These are phyloP conservation scores for Globisporangium acanthophoron DNA, from an alignment of 352 stramenopile genomes.

Conservation along the genomic window DNA sequence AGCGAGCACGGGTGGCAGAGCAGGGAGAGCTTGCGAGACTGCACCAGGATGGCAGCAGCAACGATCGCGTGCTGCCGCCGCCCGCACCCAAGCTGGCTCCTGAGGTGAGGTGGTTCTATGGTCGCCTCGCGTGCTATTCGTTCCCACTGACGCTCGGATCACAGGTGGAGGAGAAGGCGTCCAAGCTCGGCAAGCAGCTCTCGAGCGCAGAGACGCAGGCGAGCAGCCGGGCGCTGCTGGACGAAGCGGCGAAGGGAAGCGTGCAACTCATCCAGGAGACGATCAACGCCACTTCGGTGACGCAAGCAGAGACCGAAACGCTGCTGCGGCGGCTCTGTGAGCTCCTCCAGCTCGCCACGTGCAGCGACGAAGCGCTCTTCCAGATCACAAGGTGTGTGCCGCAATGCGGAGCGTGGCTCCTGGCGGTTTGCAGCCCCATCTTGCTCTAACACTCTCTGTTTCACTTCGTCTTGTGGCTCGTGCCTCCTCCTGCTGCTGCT, in stretches of 20 bases:
- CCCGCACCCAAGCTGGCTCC: not conserved
- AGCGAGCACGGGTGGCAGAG: not conserved
- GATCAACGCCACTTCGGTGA: constrained; percentile 57
- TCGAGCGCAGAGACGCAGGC: constrained; percentile 20
- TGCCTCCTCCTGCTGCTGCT: not conserved
- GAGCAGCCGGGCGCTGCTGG: constrained; percentile 22
- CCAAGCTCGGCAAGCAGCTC: constrained; percentile 39
- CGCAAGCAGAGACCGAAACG: constrained; percentile 43
- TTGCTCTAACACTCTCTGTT: not conserved
- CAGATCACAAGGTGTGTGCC: constrained; percentile 40
- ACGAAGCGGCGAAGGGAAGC: constrained; percentile 18
- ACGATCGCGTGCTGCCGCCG: not conserved
- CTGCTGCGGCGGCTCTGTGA: constrained; percentile 43
- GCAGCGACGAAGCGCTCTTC: constrained; percentile 57
- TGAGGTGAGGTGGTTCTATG: not conserved
- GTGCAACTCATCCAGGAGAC: constrained; percentile 49
- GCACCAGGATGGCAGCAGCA: too few relatives aligned
- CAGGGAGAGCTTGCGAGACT: not conserved
- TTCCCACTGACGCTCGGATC: not conserved
- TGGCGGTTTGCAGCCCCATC: too few relatives aligned
- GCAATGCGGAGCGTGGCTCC: not conserved
- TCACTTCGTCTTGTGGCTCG: not conserved
- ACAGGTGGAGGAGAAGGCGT: constrained; percentile 40
- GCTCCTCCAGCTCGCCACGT: constrained; percentile 34
- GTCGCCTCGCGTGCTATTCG: not conserved